Base-by-base conservation (phyloP, 2,329 filamentous ascomycete species). In the Aspergillus cejpii region DNA sequence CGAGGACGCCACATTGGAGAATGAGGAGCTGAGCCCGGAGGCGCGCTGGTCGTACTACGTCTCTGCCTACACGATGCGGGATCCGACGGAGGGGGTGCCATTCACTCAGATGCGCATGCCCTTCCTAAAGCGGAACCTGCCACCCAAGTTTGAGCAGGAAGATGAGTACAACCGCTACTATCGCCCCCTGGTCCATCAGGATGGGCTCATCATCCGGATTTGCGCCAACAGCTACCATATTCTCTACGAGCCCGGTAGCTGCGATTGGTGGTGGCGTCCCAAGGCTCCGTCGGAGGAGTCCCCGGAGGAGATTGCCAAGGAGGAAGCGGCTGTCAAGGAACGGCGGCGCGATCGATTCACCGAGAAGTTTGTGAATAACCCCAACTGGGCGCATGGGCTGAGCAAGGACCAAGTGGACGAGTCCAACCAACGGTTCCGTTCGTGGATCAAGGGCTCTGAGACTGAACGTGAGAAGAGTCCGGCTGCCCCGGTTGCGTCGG, bases 31-130 rank as follows among this genome's bases (percentile, higher is more conserved):
- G 19, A 76, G 74, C 41, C 68, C 73, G 3, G 76, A 81, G 52
- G 75, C 76, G 50, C 73, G 81, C 29, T 98, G 92, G 92, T 87
- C 91, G 57, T 94, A 94, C 70, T 98, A 98, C 64, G 87, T 95
- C 45, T 90, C 91, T 14, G 89, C 90, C 0, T 97, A 86, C 66
- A 86, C 88, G 54, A 87, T 88, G 51, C 79, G 90, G 19, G 88
- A 95, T 60, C 86, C 87, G 1, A 98, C 92, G 0, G 87, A 92
- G 66, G 86, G 86, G 11, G 77, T 92, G 2, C 72, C 77, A 5
- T 74, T 82, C 39, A 75, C 76, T 5, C 79, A 78, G 38, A 75
- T 88, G 58, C 79, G 78, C 50, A 84, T 81, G 67, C 77, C 81
- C 3, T 80, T 89, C 46, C 74, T 91, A 12, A 77, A 80, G 40